phyloP scores from a whole-genome alignment of 371 early-diverging fungal genomes.

The Syncephalastrum monosporum region DNA sequence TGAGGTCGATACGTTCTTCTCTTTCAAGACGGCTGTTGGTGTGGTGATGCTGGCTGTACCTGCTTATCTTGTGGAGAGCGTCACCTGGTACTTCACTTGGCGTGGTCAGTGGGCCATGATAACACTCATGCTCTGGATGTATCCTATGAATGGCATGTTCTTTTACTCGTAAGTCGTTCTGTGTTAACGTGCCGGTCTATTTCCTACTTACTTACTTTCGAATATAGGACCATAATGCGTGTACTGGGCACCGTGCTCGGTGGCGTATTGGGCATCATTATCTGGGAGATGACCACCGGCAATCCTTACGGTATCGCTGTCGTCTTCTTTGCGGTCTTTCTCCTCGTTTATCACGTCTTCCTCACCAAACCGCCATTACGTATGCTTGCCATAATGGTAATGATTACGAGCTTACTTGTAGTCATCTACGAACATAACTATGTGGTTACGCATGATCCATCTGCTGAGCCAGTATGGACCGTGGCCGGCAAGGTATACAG shows the following conservation, averaged over 20 bases:
- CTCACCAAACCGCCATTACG: slow-evolving; percentile 23
- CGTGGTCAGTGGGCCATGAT: slow-evolving; percentile 42
- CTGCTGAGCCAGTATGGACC: slow-evolving; percentile 26
- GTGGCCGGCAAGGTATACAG: slow-evolving; percentile 36
- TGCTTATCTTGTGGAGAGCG: slow-evolving; percentile 19
- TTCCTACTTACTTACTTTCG: not conserved
- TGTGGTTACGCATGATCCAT: not conserved
- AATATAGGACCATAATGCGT: slow-evolving; percentile 21
- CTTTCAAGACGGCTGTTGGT: slow-evolving; percentile 31
- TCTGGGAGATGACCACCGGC: slow-evolving; percentile 38
- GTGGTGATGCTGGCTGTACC: slow-evolving; percentile 38
- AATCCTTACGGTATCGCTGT: slow-evolving; percentile 12
- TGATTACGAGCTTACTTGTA: slow-evolving; percentile 19
- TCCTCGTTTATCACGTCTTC: slow-evolving; percentile 29
- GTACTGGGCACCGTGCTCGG: slow-evolving; percentile 30
- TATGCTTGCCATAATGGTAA: slow-evolving; percentile 26
- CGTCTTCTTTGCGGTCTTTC: slow-evolving; percentile 22
- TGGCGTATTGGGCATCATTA: slow-evolving; percentile 27
- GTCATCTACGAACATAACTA: slow-evolving; percentile 27
- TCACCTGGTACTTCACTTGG: slow-evolving; percentile 29
- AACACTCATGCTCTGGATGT: slow-evolving; percentile 35
- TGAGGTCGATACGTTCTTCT: slow-evolving; percentile 23
- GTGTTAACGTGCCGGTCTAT: too few species aligned
- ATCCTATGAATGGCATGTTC: slow-evolving; percentile 34
- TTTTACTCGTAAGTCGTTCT: slow-evolving; percentile 22